These are phyloP conservation scores for Cryptococcus sp. DNA, from an alignment of 1,284 basidiomycete genomes.

Conservation along the genomic window DNA sequence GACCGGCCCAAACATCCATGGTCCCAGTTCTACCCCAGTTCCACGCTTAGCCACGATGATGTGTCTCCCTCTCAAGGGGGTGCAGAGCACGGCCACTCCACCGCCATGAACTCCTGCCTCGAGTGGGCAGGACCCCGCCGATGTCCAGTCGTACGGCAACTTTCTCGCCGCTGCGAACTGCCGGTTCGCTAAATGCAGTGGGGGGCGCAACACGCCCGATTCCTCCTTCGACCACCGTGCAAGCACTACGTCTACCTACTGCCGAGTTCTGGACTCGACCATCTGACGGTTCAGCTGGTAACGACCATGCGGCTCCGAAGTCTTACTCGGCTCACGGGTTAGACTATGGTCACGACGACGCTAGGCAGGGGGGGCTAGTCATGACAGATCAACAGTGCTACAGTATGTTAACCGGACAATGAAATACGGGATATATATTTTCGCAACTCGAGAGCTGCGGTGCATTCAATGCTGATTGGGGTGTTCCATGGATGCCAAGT, in stretches of 20 bases:
- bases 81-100: slow-evolving; percentile 45
- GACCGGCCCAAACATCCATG: slow-evolving; percentile 9
- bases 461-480: no score
- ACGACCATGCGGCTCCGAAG: no score
- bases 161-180: slow-evolving; percentile 81
- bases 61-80: slow-evolving; percentile 47
- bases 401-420: no score
- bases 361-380: no score
- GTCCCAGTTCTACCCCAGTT: slow-evolving; percentile 52
- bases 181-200: slow-evolving; percentile 72
- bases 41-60: slow-evolving; percentile 58
- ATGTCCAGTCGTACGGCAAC: slow-evolving; percentile 59
- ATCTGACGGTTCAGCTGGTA: no score
- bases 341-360: no score
- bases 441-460: no score
- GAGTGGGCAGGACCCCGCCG: slow-evolving; percentile 18
- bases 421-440: no score
- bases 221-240: slow-evolving; percentile 66
- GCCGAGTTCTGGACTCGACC: not conserved
- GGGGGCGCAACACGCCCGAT: slow-evolving; percentile 62
- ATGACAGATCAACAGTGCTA: no score
- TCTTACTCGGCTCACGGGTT: no score
- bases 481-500: no score
- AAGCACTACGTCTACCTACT: slow-evolving; percentile 22
- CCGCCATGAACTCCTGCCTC: slow-evolving; percentile 26